Percentiles rank a stretch among this genome's conserved stretches.
Conservation (phyloP, 768 basidiomycete species). For the Roridomyces roridus region DNA sequence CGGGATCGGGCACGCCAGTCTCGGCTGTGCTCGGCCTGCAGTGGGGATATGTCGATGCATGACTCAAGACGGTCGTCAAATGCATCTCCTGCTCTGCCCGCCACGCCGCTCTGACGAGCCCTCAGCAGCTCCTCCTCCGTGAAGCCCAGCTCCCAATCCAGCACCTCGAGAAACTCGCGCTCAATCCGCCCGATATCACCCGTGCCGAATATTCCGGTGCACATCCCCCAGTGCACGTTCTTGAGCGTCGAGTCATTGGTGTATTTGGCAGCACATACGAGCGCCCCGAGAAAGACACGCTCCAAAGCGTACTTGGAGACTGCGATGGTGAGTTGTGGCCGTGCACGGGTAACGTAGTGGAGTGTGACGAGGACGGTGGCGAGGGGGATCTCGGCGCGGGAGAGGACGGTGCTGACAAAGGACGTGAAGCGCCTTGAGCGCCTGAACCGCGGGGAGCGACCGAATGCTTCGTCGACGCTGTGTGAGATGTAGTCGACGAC, state of each 20-base stretch:
- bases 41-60: no score
- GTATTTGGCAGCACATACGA: constrained; percentile 15
- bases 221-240: constrained; percentile 21
- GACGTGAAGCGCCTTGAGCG: neutral
- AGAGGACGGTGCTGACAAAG: constrained; percentile 9
- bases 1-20: constrained; percentile 9
- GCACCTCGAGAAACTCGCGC: constrained; percentile 18
- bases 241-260: constrained; percentile 14
- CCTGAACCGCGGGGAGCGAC: neutral
- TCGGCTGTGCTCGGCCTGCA: no score
- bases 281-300: constrained; percentile 20
- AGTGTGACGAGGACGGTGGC: constrained; percentile 11
- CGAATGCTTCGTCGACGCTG: constrained; percentile 10
- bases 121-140: neutral
- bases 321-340: constrained; percentile 13
- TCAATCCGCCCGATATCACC: constrained; percentile 12
- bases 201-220: constrained; percentile 14
- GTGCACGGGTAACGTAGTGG: constrained; percentile 11
- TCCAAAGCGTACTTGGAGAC: constrained; percentile 15
- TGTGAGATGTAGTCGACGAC: constrained; percentile 16
- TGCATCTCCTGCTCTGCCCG: no score
- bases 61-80: no score
- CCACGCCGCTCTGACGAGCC: no score
- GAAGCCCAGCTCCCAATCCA: constrained; percentile 18
- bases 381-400: constrained; percentile 13